phyloP scores from a whole-genome alignment of 108 stramenopile species.

The Discostella stelligeroides region DNA sequence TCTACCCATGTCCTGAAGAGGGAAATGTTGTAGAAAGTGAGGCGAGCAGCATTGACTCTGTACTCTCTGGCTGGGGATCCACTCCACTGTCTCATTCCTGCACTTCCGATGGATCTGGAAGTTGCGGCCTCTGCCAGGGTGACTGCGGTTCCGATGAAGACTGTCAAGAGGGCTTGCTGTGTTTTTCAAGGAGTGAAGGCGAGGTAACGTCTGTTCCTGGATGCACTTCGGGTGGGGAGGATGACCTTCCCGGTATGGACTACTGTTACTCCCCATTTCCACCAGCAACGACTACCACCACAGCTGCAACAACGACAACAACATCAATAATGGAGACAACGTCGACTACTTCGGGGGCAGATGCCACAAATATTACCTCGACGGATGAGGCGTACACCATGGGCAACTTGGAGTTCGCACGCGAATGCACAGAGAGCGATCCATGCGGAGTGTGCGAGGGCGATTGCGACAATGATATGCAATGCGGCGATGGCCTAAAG shows the following conservation, averaged over 20 bases:
- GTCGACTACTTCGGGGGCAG: slow-evolving; percentile 20
- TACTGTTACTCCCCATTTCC: slow-evolving; percentile 39
- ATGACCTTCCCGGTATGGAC: slow-evolving; percentile 39
- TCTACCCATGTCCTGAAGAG: slow-evolving; percentile 42
- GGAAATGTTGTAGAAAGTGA: not conserved
- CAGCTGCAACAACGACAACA: slow-evolving; percentile 20
- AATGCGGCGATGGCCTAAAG: slow-evolving; percentile 22
- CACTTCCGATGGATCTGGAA: slow-evolving; percentile 13
- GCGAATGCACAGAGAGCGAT: slow-evolving; percentile 34
- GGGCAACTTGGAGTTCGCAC: slow-evolving; percentile 23
- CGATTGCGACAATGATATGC: slow-evolving; percentile 41
- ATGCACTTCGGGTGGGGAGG: slow-evolving; percentile 33
- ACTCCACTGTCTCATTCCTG: slow-evolving; percentile 19
- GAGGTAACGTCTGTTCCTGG: slow-evolving; percentile 45
- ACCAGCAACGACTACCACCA: slow-evolving; percentile 28
- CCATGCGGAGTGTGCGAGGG: slow-evolving; percentile 40
- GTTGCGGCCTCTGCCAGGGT: slow-evolving; percentile 44
- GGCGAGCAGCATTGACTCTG: not conserved
- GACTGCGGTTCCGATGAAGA: slow-evolving; percentile 49
- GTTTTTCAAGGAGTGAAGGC: slow-evolving; percentile 39
- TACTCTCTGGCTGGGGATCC: slow-evolving; percentile 24
- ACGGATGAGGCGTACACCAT: not conserved
- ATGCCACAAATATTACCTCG: not conserved
- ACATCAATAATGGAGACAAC: slow-evolving; percentile 23
- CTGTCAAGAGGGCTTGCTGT: slow-evolving; percentile 34